Evolutionary conservation across 108 stramenopile species (phyloP), one percentile per base, ranked within the genome.

Genomic region (Nitzschia sp.): DNA sequence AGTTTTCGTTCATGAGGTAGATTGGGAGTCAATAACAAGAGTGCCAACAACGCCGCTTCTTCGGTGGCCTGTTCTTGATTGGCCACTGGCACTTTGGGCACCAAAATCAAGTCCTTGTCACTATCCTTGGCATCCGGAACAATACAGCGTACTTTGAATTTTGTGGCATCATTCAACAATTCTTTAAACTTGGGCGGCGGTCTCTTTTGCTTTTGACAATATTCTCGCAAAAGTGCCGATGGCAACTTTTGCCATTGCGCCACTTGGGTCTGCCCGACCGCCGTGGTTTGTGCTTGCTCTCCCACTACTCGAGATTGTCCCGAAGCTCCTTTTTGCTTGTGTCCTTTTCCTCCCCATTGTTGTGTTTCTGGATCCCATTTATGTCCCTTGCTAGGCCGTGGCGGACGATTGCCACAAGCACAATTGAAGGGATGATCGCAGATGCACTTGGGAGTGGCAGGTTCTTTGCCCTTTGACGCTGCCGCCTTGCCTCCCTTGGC

Each of bases 171-270:
- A 15, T 73, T 55, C 27, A 66, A 45, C 9, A 74, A 15, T 18
- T 63, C 45, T 67, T 71, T 80, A 70, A 79, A 87, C 75, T 81
- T 81, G 45, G 85, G 89, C 21, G 58, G 63, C 8, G 85, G 78
- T 34, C 86, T 81, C 18, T 82, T 87, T 45, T 93, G 72, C 57
- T 80, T 83, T 59, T 90, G 70, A 56, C 77, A 79, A 49, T 78
- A 82, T 29, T 95, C 94, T 5, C 57, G 54, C 58, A 98, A 70
- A 23, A 98, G 45, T 54, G 75, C 47, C 4, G 83, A 83, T 2
- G 97, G 97, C 27, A 95, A 61, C 46, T 81, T 75, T 79, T 97
- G 93, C 93, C 95, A 95, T 72, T 91, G 85, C 59, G 92, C 90
- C 1, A 96, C 57, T 18, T 64, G 69, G 23, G 86, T 88, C 32